A percentile compares a stretch with the other conserved stretches of the same genome.
Evolutionary conservation across 2,329 filamentous ascomycete genomes (phyloP).

Genomic region (Huntiella decipiens): DNA sequence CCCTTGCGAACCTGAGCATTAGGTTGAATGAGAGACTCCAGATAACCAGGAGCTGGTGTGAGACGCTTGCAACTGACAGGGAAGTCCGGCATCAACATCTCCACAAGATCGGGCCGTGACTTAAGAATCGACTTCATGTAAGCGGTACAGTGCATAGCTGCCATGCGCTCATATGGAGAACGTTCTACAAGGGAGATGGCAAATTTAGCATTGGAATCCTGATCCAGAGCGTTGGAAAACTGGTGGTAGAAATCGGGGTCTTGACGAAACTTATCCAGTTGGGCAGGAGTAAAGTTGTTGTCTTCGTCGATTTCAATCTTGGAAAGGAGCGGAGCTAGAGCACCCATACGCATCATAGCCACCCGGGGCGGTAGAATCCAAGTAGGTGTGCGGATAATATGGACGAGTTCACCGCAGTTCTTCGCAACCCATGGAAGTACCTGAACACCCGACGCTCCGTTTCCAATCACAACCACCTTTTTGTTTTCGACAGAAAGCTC

Average conservation of each 20-base stretch:
- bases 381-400: constrained; percentile 24
- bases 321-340: constrained; percentile 16
- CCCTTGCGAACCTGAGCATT: constrained; percentile 30
- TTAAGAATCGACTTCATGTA: constrained; percentile 30
- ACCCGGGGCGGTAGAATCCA: constrained; percentile 24
- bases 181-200: constrained; percentile 24
- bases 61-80: constrained; percentile 29
- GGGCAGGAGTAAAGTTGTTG: constrained; percentile 15
- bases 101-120: constrained; percentile 30
- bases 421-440: constrained; percentile 30
- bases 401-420: constrained; percentile 23
- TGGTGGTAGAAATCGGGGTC: constrained; percentile 26
- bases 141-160: constrained; percentile 22
- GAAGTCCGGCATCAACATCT: constrained; percentile 30
- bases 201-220: constrained; percentile 25
- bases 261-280: constrained; percentile 28
- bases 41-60: constrained; percentile 31
- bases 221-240: constrained; percentile 29
- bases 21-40: constrained; percentile 25
- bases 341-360: constrained; percentile 18
- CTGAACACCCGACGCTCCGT: constrained; percentile 35
- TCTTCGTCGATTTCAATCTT: constrained; percentile 14
- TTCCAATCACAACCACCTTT: constrained; percentile 36
- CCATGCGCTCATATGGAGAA: constrained; percentile 23
- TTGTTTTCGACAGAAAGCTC: constrained; percentile 30